Percentiles rank a stretch among this genome's conserved stretches.
phyloP scores from a whole-genome alignment of 768 basidiomycete genomes.

The Mycena albidolilacea region DNA sequence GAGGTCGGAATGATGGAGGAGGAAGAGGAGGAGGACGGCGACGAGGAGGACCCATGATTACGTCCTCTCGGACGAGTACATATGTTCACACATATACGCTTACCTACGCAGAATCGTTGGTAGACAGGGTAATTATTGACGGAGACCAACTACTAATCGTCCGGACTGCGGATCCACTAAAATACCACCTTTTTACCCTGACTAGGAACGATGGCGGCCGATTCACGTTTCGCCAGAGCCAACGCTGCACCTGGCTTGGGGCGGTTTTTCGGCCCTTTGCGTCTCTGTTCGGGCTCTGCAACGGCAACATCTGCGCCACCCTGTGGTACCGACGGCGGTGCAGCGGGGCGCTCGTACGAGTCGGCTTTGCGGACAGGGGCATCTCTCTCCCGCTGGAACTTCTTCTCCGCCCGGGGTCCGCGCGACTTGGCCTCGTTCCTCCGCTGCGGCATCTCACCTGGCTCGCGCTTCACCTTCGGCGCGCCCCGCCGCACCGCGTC shows the following conservation, averaged over 20 bases:
- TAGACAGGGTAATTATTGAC: conserved; percentile 26
- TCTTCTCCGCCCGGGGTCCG: conserved; percentile 35
- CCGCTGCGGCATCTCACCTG: conserved; percentile 32
- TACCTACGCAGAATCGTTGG: conserved; percentile 9
- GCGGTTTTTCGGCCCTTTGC: conserved; percentile 59
- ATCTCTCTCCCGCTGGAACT: conserved; percentile 19
- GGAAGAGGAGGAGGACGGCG: conserved; percentile 60
- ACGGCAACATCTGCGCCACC: conserved; percentile 16
- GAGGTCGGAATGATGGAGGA: conserved; percentile 88
- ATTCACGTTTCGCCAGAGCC: conserved; percentile 82
- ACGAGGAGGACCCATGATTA: background rate
- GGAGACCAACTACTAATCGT: conserved; percentile 9
- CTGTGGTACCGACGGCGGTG: conserved; percentile 5
- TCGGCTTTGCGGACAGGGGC: conserved; percentile 33
- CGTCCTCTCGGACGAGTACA: background rate
- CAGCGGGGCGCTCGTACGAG: background rate
- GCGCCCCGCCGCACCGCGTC: conserved; percentile 92
- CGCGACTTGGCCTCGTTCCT: conserved; percentile 38
- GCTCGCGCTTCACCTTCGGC: conserved; percentile 49
- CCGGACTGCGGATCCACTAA: conserved; percentile 45
- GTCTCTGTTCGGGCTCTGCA: conserved; percentile 26
- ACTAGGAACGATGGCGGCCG: conserved; percentile 77
- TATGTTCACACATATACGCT: background rate
- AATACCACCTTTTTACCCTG: conserved; percentile 84
- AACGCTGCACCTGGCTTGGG: conserved; percentile 86